These are phyloP conservation scores for Musa acuminata DNA, from an alignment of 176 grass and related monocot species.

Conservation along the genomic window DNA sequence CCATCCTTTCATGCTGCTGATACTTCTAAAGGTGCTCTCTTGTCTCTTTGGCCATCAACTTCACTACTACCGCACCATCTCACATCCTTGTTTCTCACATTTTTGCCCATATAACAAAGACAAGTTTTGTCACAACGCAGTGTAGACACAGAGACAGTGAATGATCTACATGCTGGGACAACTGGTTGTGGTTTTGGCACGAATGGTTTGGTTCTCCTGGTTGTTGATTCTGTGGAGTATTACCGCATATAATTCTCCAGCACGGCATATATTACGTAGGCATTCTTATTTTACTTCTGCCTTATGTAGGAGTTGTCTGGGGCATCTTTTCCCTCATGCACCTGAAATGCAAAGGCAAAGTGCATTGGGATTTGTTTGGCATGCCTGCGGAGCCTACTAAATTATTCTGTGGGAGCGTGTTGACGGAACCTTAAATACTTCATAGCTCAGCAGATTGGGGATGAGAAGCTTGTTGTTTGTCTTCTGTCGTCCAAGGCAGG, in stretches of 20 bases:
- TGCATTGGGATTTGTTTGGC: slow-evolving; percentile 7
- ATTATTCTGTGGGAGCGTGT: slow-evolving; percentile 5
- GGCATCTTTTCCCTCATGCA: slow-evolving; percentile 30
- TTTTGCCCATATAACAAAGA: background rate
- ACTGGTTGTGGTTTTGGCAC: background rate
- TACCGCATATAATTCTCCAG: slow-evolving; percentile 4
- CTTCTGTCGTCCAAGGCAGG: background rate
- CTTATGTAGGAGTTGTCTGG: slow-evolving; percentile 20
- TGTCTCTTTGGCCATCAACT: background rate
- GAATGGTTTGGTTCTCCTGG: background rate
- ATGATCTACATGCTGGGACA: no score
- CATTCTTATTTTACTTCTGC: slow-evolving; percentile 16
- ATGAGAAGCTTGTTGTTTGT: background rate
- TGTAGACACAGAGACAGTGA: background rate
- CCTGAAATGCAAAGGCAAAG: slow-evolving; percentile 10
- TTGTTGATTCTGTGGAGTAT: background rate
- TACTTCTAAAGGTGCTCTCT: background rate
- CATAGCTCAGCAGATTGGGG: slow-evolving; percentile 2
- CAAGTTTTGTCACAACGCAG: background rate
- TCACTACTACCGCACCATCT: background rate
- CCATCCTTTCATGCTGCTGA: background rate
- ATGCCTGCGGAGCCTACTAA: slow-evolving; percentile 19
- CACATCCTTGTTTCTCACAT: no score
- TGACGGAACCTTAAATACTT: slow-evolving; percentile 9
- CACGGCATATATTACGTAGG: background rate